Conservation (phyloP, 2,329 filamentous ascomycete genomes). For the Diplodia mutila region DNA sequence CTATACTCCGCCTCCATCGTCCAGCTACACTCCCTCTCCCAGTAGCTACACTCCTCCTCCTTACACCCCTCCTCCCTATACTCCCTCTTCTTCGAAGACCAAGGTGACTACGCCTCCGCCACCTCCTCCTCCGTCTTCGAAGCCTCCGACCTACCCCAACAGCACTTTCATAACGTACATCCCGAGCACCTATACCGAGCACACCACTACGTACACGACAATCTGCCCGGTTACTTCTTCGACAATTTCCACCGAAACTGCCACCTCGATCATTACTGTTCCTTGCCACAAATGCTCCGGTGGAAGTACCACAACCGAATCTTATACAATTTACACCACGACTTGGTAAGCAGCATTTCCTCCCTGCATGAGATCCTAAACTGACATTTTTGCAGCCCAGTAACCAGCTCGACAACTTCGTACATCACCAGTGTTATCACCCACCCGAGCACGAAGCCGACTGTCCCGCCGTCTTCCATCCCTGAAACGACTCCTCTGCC, state of each 20-base stretch:
- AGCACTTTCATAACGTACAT: neutral
- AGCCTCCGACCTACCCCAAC: slow-evolving; percentile 7
- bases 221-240: slow-evolving; percentile 29
- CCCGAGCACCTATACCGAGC: slow-evolving; percentile 11
- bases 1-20: neutral
- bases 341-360: neutral
- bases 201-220: slow-evolving; percentile 28
- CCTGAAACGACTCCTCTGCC: neutral
- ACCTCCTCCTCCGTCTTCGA: neutral
- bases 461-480: neutral
- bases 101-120: neutral
- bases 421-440: slow-evolving; percentile 15
- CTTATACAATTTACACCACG: slow-evolving; percentile 7
- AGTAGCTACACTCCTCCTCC: neutral
- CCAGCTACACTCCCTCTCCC: neutral
- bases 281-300: slow-evolving; percentile 19
- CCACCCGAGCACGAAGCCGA: neutral
- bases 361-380: slow-evolving; percentile 14
- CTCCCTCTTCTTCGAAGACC: neutral
- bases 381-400: slow-evolving; percentile 18
- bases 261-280: slow-evolving; percentile 22
- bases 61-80: neutral
- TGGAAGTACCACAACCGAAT: slow-evolving; percentile 14
- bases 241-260: slow-evolving; percentile 25
- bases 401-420: slow-evolving; percentile 14